phyloP scores from a whole-genome alignment of 2,329 filamentous ascomycete genomes.

The Orbilia ellipsospora region DNA sequence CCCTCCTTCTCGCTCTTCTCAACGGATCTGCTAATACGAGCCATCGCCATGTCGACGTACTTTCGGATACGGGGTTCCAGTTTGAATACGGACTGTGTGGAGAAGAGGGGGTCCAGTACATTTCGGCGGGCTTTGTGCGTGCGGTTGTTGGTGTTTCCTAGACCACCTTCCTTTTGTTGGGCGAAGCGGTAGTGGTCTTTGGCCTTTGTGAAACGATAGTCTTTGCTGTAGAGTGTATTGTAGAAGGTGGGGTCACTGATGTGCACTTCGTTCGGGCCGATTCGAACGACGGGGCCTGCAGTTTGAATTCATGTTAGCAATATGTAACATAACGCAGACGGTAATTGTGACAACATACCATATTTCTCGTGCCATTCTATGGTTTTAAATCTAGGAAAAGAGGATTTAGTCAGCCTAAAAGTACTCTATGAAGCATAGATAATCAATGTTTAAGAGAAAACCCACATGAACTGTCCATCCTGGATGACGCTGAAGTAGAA shows the following conservation, averaged over 20 bases:
- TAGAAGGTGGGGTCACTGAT: conserved; percentile 60
- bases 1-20: conserved; percentile 52
- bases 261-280: conserved; percentile 62
- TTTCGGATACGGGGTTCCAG: conserved; percentile 43
- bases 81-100: conserved; percentile 60
- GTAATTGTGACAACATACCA: conserved; percentile 56
- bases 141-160: conserved; percentile 62
- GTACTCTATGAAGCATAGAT: too few species aligned
- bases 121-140: conserved; percentile 63
- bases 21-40: conserved; percentile 60
- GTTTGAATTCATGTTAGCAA: not conserved
- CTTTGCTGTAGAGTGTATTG: conserved; percentile 63
- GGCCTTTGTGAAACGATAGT: conserved; percentile 62
- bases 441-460: not conserved
- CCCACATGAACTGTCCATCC: conserved; percentile 59
- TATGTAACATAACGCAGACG: too few species aligned
- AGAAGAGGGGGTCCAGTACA: conserved; percentile 64
- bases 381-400: conserved; percentile 58
- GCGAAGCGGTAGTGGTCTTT: conserved; percentile 46
- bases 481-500: conserved; percentile 61
- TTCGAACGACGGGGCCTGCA: conserved; percentile 62
- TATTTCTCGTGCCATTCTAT: conserved; percentile 61
- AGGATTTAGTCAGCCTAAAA: not conserved
- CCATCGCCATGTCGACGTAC: conserved; percentile 48
- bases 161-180: conserved; percentile 47